Conservation (phyloP, 352 stramenopile genomes). For the Globisporangium camurandrum region DNA sequence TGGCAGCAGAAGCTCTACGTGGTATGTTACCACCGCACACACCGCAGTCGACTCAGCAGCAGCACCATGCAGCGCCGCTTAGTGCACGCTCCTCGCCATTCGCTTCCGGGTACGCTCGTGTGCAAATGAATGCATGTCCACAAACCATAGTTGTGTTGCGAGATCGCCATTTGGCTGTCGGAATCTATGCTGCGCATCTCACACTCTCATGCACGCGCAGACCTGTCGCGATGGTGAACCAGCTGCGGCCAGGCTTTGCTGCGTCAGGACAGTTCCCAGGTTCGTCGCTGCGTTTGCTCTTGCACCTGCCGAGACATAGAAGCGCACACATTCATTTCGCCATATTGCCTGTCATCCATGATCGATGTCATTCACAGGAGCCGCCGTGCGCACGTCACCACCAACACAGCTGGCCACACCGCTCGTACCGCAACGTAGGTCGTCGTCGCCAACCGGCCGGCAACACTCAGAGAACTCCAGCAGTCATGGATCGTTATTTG, state of each 20-base stretch:
- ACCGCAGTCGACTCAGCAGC: neutral
- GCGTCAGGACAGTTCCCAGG: slow-evolving; percentile 20
- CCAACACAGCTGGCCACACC: slow-evolving; percentile 58
- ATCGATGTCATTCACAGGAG: slow-evolving; percentile 19
- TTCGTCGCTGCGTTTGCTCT: neutral
- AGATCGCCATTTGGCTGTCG: neutral
- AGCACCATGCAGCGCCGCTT: neutral
- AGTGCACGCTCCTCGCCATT: slow-evolving; percentile 8
- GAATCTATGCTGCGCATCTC: neutral
- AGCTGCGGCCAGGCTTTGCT: slow-evolving; percentile 13
- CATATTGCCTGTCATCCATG: neutral
- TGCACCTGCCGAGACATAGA: neutral
- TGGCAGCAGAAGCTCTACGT: no score
- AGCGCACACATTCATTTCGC: neutral
- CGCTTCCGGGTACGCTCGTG: slow-evolving; percentile 2
- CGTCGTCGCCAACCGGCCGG: slow-evolving; percentile 16
- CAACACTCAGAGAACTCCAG: slow-evolving; percentile 1
- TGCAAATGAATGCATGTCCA: neutral
- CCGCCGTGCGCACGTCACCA: slow-evolving; percentile 24
- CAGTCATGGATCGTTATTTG: no score
- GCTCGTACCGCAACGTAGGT: slow-evolving; percentile 30
- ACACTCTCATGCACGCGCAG: neutral
- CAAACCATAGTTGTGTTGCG: neutral
- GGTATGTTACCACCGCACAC: neutral
- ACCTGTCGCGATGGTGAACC: slow-evolving; percentile 26